Evolutionary conservation across 495 filamentous ascomycete genomes (phyloP), one percentile per base, ranked within the genome.

Genomic region (Aspergillus sclerotioniger): DNA sequence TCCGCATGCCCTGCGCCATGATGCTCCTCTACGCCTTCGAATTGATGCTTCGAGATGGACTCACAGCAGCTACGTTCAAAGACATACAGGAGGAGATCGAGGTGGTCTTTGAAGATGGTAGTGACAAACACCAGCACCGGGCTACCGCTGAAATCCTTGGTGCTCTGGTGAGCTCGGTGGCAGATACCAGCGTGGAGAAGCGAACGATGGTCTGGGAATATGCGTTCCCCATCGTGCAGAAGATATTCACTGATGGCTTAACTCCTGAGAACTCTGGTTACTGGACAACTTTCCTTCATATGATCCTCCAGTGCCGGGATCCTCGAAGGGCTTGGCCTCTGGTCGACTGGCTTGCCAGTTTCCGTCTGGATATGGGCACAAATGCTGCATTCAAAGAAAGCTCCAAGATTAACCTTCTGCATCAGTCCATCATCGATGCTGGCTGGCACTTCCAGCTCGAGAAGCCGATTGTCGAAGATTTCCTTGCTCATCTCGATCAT

Each of bases 321-420:
- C 92, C 94, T 16, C 81, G 94, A 58, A 83, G 93, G 52, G 84
- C 84, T 3, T 91, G 87, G 82, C 95, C 96, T 52, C 76, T 99
- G 54, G 82, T 96, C 25, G 88, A 92, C 58, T 89, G 86, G 78
- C 80, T 99, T 33, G 84, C 86, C 12, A 84, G 85, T 58, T 97
- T 96, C 82, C 82, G 90, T 32, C 78, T 99, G 17, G 94, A 99
- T 65, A 93, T 96, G 88, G 75, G 84, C 20, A 96, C 93, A 0
- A 96, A 98, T 70, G 94, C 94, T 5, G 94, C 94, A 9, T 99
- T 99, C 82, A 99, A 99, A 71, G 95, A 99, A 64, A 97, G 92
- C 56, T 92, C 92, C 5, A 97, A 97, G 74, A 89, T 99, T 44
- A 89, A 94, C 62, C 81, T 98, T 13, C 78, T 99, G 33, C 89